These are phyloP conservation scores for Suillus bovinus DNA, from an alignment of 768 basidiomycete species.

Conservation along the genomic window DNA sequence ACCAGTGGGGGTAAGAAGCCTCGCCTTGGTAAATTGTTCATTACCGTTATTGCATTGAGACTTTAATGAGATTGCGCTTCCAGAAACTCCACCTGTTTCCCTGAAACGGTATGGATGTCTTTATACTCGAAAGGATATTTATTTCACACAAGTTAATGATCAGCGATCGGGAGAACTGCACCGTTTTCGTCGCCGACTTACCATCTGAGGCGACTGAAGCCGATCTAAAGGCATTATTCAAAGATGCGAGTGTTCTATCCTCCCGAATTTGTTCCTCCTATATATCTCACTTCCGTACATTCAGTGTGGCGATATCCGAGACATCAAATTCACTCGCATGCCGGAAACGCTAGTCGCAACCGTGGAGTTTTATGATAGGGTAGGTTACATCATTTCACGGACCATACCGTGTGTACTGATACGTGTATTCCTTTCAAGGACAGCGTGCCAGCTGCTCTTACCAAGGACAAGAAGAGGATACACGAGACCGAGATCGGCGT, in stretches of 20 bases:
- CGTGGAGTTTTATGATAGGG: slow-evolving; percentile 80
- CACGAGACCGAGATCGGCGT: slow-evolving; percentile 77
- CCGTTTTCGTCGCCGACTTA: slow-evolving; percentile 83
- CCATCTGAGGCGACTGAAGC: slow-evolving; percentile 56
- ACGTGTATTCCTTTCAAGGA: slow-evolving; percentile 47
- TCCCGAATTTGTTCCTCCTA: not conserved
- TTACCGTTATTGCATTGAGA: not conserved
- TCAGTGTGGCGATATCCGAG: slow-evolving; percentile 87
- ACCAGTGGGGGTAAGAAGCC: slow-evolving; percentile 62
- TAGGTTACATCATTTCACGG: slow-evolving; percentile 10
- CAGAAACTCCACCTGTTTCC: slow-evolving; percentile 47
- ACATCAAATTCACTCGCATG: slow-evolving; percentile 74
- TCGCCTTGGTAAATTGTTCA: slow-evolving; percentile 50
- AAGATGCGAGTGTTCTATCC: slow-evolving; percentile 63
- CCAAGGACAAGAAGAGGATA: slow-evolving; percentile 92
- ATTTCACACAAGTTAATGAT: not conserved
- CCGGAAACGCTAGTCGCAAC: slow-evolving; percentile 69
- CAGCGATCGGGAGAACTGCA: slow-evolving; percentile 95
- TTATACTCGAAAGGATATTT: not conserved
- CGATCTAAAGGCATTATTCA: slow-evolving; percentile 74
- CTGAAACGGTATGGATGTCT: slow-evolving; percentile 55
- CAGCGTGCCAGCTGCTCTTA: slow-evolving; percentile 80
- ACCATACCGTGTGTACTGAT: not conserved
- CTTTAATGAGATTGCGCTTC: not conserved
- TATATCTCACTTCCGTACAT: slow-evolving; percentile 15